Conservation (phyloP, 2,329 filamentous ascomycete genomes). For the Rhynchosporium secalis region DNA sequence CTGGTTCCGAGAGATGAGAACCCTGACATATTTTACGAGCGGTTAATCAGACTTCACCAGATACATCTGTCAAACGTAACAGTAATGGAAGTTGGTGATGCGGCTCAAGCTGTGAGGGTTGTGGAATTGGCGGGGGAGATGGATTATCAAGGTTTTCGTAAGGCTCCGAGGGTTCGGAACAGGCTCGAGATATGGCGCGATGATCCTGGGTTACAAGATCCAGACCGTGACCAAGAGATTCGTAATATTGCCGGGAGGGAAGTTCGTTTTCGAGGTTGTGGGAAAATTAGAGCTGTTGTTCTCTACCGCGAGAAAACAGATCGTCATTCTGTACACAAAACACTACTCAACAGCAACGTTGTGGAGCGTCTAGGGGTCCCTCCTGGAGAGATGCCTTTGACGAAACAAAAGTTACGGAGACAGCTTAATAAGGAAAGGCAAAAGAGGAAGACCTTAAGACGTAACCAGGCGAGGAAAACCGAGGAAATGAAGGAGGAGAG, state of each 20-base stretch:
- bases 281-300: constrained; percentile 30
- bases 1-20: constrained; percentile 55
- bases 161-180: constrained; percentile 17
- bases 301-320: background rate
- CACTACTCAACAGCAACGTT: background rate
- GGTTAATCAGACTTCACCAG: constrained; percentile 57
- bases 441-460: background rate
- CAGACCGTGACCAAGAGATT: constrained; percentile 29
- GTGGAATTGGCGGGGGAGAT: constrained; percentile 45
- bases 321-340: background rate
- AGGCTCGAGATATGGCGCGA: constrained; percentile 72
- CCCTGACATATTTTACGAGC: constrained; percentile 62
- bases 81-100: constrained; percentile 71
- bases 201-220: constrained; percentile 48
- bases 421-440: background rate
- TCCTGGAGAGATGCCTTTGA: no score
- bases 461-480: background rate
- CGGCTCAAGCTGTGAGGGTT: constrained; percentile 66
- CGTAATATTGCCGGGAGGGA: constrained; percentile 9
- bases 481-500: background rate
- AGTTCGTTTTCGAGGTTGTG: constrained; percentile 26
- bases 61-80: constrained; percentile 53
- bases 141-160: background rate
- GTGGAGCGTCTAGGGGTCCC: background rate
- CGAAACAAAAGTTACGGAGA: background rate